Evolutionary conservation across 2,329 filamentous ascomycete species (phyloP).

Genomic region (Colletotrichum paranaense): DNA sequence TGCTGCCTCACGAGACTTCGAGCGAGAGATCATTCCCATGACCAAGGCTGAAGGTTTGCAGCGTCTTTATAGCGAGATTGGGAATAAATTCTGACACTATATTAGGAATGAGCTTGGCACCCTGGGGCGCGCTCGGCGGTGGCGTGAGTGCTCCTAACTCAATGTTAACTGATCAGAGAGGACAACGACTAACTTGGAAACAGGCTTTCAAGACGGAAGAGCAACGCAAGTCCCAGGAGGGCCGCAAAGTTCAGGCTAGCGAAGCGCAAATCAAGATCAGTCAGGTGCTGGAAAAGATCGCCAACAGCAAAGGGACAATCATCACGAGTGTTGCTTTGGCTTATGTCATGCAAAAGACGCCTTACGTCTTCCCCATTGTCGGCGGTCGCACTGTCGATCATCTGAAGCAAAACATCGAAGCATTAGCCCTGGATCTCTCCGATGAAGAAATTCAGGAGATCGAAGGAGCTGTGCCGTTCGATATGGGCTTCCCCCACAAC

Average conservation of each 20-base stretch:
- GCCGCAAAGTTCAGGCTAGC: slow-evolving; percentile 53
- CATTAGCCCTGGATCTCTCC: slow-evolving; percentile 69
- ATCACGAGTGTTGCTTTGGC: slow-evolving; percentile 71
- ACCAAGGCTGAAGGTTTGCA: slow-evolving; percentile 59
- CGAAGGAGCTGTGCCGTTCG: slow-evolving; percentile 70
- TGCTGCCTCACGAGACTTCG: slow-evolving; percentile 72
- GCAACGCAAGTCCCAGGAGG: slow-evolving; percentile 45
- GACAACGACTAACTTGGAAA: not conserved
- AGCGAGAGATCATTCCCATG: slow-evolving; percentile 78
- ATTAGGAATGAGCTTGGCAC: slow-evolving; percentile 65
- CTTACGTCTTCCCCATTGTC: slow-evolving; percentile 79
- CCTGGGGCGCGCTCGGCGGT: slow-evolving; percentile 64
- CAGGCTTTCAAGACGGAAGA: slow-evolving; percentile 46
- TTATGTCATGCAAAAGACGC: slow-evolving; percentile 78
- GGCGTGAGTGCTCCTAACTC: slow-evolving; percentile 29
- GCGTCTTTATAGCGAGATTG: not conserved
- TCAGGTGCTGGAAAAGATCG: slow-evolving; percentile 61
- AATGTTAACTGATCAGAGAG: not conserved
- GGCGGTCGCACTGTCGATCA: slow-evolving; percentile 78
- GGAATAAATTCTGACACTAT: not conserved
- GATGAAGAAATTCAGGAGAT: slow-evolving; percentile 74
- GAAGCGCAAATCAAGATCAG: slow-evolving; percentile 65
- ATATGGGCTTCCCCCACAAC: slow-evolving; percentile 74
- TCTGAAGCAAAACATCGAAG: slow-evolving; percentile 76
- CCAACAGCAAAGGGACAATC: slow-evolving; percentile 52